Percentiles rank a stretch among this genome's conserved stretches.
Evolutionary conservation across 139 green algal species (phyloP).

Genomic region (Picochlorum sp.): DNA sequence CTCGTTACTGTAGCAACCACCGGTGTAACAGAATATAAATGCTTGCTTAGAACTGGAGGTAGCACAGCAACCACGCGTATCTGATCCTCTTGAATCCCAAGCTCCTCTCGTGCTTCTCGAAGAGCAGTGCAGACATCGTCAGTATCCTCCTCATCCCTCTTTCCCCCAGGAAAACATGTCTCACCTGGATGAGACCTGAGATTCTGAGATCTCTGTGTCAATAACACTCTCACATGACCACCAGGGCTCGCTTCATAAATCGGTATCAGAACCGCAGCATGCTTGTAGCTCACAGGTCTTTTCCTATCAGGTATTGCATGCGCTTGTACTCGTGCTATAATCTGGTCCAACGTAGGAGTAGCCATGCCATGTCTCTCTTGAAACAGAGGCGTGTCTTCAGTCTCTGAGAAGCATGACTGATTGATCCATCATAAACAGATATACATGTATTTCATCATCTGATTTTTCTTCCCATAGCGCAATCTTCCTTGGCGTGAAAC

Average conservation of each 20-base stretch:
- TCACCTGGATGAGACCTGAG: conserved; percentile 37
- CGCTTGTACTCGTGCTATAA: neutral
- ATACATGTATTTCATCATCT: too few species aligned
- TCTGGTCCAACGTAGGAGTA: neutral
- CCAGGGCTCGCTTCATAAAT: conserved; percentile 38
- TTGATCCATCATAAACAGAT: too few species aligned
- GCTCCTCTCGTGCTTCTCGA: conserved; percentile 64
- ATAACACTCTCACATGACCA: conserved; percentile 38
- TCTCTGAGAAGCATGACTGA: too few species aligned
- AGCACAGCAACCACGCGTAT: conserved; percentile 43
- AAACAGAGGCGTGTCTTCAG: too few species aligned
- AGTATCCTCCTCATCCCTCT: conserved; percentile 47
- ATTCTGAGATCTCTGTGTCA: conserved; percentile 29
- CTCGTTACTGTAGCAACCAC: conserved; percentile 40
- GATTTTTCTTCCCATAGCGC: too few species aligned
- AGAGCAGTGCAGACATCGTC: conserved; percentile 53
- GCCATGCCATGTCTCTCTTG: too few species aligned
- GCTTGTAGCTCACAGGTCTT: conserved; percentile 17
- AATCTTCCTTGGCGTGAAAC: too few species aligned
- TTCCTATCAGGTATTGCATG: neutral
- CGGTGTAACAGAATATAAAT: conserved; percentile 58
- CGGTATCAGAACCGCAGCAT: conserved; percentile 44
- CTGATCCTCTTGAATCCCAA: conserved; percentile 21
- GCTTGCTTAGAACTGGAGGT: conserved; percentile 56
- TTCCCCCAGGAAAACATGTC: conserved; percentile 69